Evolutionary conservation across 495 filamentous ascomycete genomes (phyloP).

Genomic region (Penicillium malachiteum): DNA sequence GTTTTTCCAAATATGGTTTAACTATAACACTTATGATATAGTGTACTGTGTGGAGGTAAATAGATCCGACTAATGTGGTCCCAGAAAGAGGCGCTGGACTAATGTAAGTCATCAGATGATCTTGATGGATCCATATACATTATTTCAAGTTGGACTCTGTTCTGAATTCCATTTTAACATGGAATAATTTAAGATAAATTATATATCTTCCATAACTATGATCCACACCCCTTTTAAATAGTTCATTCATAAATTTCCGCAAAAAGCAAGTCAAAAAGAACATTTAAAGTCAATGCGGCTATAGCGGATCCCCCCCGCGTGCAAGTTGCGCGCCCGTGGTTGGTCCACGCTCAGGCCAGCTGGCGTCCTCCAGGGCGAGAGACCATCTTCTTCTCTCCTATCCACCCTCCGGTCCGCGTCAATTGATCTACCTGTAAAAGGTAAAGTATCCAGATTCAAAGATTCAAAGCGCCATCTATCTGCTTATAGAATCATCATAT

Average conservation of each 20-base stretch:
- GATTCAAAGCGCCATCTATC: conserved; percentile 2
- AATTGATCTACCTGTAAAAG: conserved; percentile 4
- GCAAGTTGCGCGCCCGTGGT: conserved; percentile 18
- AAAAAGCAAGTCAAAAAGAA: not conserved
- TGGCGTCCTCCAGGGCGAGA: conserved; percentile 13
- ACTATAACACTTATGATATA: not conserved
- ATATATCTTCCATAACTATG: too few species aligned
- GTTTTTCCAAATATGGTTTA: not conserved
- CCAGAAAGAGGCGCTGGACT: not conserved
- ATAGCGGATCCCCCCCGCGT: conserved; percentile 14
- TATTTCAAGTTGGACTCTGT: too few species aligned
- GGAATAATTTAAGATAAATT: too few species aligned
- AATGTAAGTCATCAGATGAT: not conserved
- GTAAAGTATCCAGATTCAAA: not conserved
- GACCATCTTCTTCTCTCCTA: conserved; percentile 10
- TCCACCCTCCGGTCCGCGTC: conserved; percentile 14
- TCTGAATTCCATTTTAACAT: too few species aligned
- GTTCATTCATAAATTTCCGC: too few species aligned
- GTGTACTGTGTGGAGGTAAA: not conserved
- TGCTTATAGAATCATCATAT: conserved; percentile 6
- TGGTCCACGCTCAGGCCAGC: conserved; percentile 30
- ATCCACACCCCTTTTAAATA: too few species aligned
- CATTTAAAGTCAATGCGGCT: not conserved
- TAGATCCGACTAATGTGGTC: too few species aligned
- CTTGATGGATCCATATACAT: too few species aligned